Evolutionary conservation across 2,329 filamentous ascomycete species (phyloP), one percentile per base, ranked within the genome.

Genomic region (Macrophomina phaseolina): DNA sequence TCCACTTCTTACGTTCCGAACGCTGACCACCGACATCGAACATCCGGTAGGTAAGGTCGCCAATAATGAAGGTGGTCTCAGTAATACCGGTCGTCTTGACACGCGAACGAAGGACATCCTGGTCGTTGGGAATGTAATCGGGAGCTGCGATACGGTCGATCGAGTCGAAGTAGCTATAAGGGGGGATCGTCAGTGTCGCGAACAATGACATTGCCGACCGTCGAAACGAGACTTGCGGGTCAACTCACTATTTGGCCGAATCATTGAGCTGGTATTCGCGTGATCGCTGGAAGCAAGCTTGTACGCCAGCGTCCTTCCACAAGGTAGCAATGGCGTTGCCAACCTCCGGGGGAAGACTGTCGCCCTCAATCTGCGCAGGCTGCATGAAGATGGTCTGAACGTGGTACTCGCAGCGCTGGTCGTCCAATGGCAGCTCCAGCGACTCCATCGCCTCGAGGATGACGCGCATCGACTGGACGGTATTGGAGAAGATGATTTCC

Each of bases 311-410:
- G 77, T 97, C 94, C 80, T 92, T 93, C 94, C 94, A 97, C 70
- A 97, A 84, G 66, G 92, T 91, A 78, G 93, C 92, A 78, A 97
- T 97, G 75, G 94, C 94, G 74, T 90, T 91, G 78, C 94, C 94
- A 72, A 97, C 94, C 83, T 97, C 94, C 12, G 93, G 91, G n/a
- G 94, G 93, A 45, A 97, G 86, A 73, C 93, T 92, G 76, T 97
- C 94, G 70, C 94, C 94, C 82, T 97, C 94, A 71, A 97, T 97
- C 84, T 97, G 94, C 70, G 93, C 91, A 61, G 94, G 94, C 80
- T 97, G 94, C 92, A 97, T 97, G 86, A 97, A 97, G 80, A 97
- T 96, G 76, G 94, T 97, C 84, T 97, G 93, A 67, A 97, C 94
- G 79, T 97, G 94, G 82, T 97, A 97, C 82, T 97, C 94, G 85